These are phyloP conservation scores for Mycosphaerella arachidis DNA, from an alignment of 2,329 filamentous ascomycete genomes.

Conservation along the genomic window DNA sequence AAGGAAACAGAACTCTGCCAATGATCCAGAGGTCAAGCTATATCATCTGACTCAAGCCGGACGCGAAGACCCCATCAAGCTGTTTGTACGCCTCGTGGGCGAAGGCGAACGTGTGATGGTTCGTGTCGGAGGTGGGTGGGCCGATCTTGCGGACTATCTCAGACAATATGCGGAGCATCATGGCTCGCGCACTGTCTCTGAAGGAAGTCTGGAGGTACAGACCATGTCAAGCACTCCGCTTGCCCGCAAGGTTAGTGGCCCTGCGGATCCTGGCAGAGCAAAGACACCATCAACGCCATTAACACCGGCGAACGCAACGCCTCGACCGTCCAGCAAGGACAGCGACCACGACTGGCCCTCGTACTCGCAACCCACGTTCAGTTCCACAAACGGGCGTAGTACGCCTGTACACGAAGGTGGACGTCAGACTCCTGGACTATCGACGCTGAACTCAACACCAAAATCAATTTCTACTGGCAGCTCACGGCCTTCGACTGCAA, in stretches of 20 bases:
- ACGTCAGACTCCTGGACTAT: not conserved
- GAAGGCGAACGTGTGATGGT: constrained; percentile 97
- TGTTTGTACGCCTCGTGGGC: constrained; percentile 89
- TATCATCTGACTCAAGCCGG: constrained; percentile 86
- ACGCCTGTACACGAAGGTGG: constrained; percentile 4
- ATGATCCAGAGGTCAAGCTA: constrained; percentile 67
- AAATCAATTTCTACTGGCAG: constrained; percentile 17
- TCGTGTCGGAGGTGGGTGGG: constrained; percentile 96
- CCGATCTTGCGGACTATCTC: constrained; percentile 89
- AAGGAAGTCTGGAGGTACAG: constrained; percentile 53
- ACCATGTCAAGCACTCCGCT: constrained; percentile 34
- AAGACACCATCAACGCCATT: constrained; percentile 10
- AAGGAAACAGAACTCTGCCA: constrained; percentile 23
- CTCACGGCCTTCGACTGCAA: constrained; percentile 26
- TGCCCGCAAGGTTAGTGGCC: constrained; percentile 26
- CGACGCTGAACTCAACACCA: constrained; percentile 7
- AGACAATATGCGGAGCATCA: constrained; percentile 92
- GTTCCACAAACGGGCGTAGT: constrained; percentile 4
- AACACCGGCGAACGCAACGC: not conserved
- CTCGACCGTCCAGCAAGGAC: constrained; percentile 18
- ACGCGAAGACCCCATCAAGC: constrained; percentile 83
- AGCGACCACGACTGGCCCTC: constrained; percentile 9
- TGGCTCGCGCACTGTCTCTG: constrained; percentile 60
- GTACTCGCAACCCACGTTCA: constrained; percentile 4
- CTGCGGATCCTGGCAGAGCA: constrained; percentile 19